phyloP scores from a whole-genome alignment of 2,329 filamentous ascomycete species.

The Mollisia scopiformis region DNA sequence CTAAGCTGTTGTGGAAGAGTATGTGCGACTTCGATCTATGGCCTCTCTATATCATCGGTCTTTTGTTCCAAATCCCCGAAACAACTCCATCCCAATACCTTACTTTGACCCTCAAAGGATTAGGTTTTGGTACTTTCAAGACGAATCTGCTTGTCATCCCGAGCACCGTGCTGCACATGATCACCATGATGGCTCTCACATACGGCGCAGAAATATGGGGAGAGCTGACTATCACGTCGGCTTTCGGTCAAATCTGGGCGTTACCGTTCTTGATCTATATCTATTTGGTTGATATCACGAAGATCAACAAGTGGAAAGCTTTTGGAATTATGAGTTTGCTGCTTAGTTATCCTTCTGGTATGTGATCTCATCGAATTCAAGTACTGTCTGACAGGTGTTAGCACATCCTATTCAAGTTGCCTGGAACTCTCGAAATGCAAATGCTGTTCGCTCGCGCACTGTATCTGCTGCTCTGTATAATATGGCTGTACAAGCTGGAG shows the following conservation, averaged over 20 bases:
- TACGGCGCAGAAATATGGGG: slow-evolving; percentile 49
- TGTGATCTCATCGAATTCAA: not conserved
- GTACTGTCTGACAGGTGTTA: slow-evolving; percentile 15
- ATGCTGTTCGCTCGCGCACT: slow-evolving; percentile 62
- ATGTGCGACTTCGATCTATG: slow-evolving; percentile 57
- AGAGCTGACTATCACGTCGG: slow-evolving; percentile 51
- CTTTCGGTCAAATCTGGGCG: slow-evolving; percentile 59
- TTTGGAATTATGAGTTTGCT: slow-evolving; percentile 46
- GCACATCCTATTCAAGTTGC: slow-evolving; percentile 52
- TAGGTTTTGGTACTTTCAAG: slow-evolving; percentile 63
- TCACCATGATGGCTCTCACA: slow-evolving; percentile 39
- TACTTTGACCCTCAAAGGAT: slow-evolving; percentile 57
- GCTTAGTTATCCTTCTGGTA: slow-evolving; percentile 38
- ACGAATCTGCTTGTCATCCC: slow-evolving; percentile 68
- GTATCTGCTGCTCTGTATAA: slow-evolving; percentile 69
- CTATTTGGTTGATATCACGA: slow-evolving; percentile 41
- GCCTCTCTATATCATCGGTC: slow-evolving; percentile 48
- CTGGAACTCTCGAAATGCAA: slow-evolving; percentile 59
- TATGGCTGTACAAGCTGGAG: slow-evolving; percentile 50
- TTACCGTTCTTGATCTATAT: slow-evolving; percentile 56
- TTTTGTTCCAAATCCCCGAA: slow-evolving; percentile 55
- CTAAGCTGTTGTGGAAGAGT: slow-evolving; percentile 47
- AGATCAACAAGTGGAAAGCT: slow-evolving; percentile 45
- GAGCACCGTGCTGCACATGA: slow-evolving; percentile 51
- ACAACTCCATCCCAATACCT: slow-evolving; percentile 55